Conservation (phyloP, 1,284 basidiomycete species). For the Tylopilus sp. region DNA sequence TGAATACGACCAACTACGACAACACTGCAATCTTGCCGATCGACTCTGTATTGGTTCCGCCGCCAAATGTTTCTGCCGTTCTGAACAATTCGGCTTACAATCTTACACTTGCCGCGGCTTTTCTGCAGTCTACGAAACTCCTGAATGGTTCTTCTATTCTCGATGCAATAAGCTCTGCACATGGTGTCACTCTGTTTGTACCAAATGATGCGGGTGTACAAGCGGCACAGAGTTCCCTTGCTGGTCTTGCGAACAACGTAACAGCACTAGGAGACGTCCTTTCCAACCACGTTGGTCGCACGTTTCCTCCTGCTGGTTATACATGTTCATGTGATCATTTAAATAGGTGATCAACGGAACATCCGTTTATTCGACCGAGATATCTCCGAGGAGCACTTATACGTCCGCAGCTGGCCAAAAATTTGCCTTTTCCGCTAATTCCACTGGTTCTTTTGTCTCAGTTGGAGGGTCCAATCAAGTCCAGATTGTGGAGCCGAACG, state of each 20-base stretch:
- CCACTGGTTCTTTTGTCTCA: conserved; percentile 61
- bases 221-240: conserved; percentile 35
- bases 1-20: conserved; percentile 45
- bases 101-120: conserved; percentile 28
- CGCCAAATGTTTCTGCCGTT: conserved; percentile 48
- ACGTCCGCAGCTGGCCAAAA: conserved; percentile 63
- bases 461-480: conserved; percentile 52
- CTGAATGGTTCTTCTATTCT: conserved; percentile 40
- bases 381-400: conserved; percentile 38
- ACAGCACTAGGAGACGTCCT: conserved; percentile 50
- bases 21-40: conserved; percentile 55
- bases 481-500: conserved; percentile 59
- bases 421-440: conserved; percentile 55
- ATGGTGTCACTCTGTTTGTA: conserved; percentile 73
- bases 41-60: conserved; percentile 53
- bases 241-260: conserved; percentile 44
- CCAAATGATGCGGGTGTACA: conserved; percentile 56
- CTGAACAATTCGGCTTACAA: conserved; percentile 36
- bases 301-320: background rate
- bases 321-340: background rate
- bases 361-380: conserved; percentile 59
- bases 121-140: conserved; percentile 21
- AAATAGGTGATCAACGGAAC: conserved; percentile 66
- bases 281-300: conserved; percentile 58
- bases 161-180: conserved; percentile 38